A percentile compares a stretch with the other conserved stretches of the same genome.
Conservation (phyloP, 345 rosid species). For the Populus euphratica region DNA sequence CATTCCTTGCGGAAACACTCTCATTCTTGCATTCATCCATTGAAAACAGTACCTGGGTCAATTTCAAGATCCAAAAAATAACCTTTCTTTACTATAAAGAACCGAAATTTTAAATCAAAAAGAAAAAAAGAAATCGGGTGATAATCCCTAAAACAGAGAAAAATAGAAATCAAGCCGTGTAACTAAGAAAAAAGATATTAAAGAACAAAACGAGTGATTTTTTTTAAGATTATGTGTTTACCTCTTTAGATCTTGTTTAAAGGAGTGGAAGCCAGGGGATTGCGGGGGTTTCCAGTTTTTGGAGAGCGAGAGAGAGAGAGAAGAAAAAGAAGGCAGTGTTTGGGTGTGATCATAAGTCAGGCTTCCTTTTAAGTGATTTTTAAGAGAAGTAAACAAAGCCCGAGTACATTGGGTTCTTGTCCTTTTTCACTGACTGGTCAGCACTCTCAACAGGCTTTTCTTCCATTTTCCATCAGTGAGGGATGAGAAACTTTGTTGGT, state of each 20-base stretch:
- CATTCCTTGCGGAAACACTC: constrained; percentile 16
- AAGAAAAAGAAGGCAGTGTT: constrained; percentile 3
- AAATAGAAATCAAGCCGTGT: neutral
- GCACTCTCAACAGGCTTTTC: neutral
- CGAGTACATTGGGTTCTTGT: constrained; percentile 18
- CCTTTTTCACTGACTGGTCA: constrained; percentile 26
- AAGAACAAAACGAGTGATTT: neutral
- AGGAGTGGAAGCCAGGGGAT: constrained; percentile 6
- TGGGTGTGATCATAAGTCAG: neutral
- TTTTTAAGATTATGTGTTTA: constrained; percentile 16
- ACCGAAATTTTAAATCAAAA: neutral
- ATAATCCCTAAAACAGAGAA: constrained; percentile 25
- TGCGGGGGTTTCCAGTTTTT: constrained; percentile 17
- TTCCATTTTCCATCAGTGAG: neutral
- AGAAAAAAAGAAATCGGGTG: neutral
- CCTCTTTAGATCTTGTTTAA: constrained; percentile 35
- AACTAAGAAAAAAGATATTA: neutral
- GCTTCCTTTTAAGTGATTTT: constrained; percentile 5
- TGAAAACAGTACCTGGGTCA: constrained; percentile 21
- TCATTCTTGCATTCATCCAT: constrained; percentile 28
- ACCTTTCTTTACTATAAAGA: neutral
- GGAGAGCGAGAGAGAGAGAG: constrained; percentile 13
- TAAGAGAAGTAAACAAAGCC: constrained; percentile 1
- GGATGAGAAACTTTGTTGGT: neutral
- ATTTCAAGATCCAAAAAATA: constrained; percentile 14